Conservation (phyloP, 768 basidiomycete species). For the Hygrocybe punicea region DNA sequence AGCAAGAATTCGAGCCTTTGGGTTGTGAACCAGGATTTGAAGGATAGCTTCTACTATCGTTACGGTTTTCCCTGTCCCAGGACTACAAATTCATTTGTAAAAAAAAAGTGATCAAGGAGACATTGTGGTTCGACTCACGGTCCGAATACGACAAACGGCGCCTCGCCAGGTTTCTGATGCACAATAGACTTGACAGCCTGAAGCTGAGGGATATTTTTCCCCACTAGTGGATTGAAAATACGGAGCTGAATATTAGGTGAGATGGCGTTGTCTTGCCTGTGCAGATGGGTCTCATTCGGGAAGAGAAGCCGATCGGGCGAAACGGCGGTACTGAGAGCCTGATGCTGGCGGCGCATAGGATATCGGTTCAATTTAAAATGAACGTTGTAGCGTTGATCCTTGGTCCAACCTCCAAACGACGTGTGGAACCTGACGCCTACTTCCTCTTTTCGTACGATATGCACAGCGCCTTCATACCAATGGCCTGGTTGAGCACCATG, state of each 20-base stretch:
- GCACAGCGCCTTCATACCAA: constrained; percentile 62
- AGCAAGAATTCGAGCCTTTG: constrained; percentile 47
- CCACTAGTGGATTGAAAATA: constrained; percentile 44
- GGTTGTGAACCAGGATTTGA: constrained; percentile 43
- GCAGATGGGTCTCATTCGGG: constrained; percentile 36
- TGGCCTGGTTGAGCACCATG: constrained; percentile 37
- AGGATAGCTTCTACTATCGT: constrained; percentile 58
- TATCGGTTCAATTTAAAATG: constrained; percentile 58
- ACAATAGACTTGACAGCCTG: constrained; percentile 49
- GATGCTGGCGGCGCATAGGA: constrained; percentile 56
- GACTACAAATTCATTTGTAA: constrained; percentile 31
- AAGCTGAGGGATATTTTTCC: constrained; percentile 45
- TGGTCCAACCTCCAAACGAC: constrained; percentile 39
- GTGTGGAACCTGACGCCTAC: constrained; percentile 51
- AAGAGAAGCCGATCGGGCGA: constrained; percentile 49
- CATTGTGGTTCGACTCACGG: constrained; percentile 42
- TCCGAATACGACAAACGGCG: constrained; percentile 60
- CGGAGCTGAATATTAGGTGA: constrained; percentile 15
- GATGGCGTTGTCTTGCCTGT: constrained; percentile 6
- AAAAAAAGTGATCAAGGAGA: background rate
- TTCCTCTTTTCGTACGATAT: constrained; percentile 45
- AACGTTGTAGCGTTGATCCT: constrained; percentile 44
- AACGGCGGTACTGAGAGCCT: constrained; percentile 49
- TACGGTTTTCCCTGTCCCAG: constrained; percentile 67
- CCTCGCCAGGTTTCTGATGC: constrained; percentile 40